phyloP scores from a whole-genome alignment of 352 stramenopile genomes.

The Globisporangium camurandrum region DNA sequence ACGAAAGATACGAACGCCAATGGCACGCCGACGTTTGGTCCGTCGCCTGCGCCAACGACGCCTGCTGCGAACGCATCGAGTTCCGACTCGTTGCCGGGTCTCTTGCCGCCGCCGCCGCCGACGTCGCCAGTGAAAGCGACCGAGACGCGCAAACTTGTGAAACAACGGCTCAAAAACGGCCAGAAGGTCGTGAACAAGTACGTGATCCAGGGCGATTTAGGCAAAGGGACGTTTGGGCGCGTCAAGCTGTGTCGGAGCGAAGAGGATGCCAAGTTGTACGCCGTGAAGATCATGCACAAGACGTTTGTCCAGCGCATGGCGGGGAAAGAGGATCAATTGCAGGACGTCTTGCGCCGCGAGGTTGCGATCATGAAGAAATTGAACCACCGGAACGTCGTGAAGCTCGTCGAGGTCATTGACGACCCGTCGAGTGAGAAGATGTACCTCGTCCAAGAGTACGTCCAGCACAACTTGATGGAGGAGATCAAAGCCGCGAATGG shows the following conservation, averaged over 20 bases:
- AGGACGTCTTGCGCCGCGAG: slow-evolving; percentile 81
- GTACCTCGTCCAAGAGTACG: slow-evolving; percentile 94
- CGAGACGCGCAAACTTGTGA: slow-evolving; percentile 75
- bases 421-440: slow-evolving; percentile 91
- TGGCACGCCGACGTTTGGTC: slow-evolving; percentile 5
- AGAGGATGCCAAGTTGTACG: slow-evolving; percentile 75
- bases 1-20: slow-evolving; percentile 9
- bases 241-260: slow-evolving; percentile 81
- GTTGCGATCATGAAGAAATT: slow-evolving; percentile 97
- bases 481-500: slow-evolving; percentile 67
- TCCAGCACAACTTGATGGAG: slow-evolving; percentile 90
- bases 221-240: slow-evolving; percentile 86
- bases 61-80: slow-evolving; percentile 1
- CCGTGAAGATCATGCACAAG: slow-evolving; percentile 88
- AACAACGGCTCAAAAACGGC: slow-evolving; percentile 77
- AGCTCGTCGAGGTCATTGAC: slow-evolving; percentile 93
- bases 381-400: slow-evolving; percentile 90
- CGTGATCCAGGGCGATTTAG: slow-evolving; percentile 87
- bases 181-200: slow-evolving; percentile 92
- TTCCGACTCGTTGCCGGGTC: slow-evolving; percentile 5
- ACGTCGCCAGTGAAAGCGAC: slow-evolving; percentile 52
- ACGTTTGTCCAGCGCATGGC: slow-evolving; percentile 87
- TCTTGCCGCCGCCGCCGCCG: slow-evolving; percentile 33
- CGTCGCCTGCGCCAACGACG: slow-evolving; percentile 9
- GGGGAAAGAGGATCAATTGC: slow-evolving; percentile 77